phyloP scores from a whole-genome alignment of 768 basidiomycete genomes.

The Tulasnella sp. region DNA sequence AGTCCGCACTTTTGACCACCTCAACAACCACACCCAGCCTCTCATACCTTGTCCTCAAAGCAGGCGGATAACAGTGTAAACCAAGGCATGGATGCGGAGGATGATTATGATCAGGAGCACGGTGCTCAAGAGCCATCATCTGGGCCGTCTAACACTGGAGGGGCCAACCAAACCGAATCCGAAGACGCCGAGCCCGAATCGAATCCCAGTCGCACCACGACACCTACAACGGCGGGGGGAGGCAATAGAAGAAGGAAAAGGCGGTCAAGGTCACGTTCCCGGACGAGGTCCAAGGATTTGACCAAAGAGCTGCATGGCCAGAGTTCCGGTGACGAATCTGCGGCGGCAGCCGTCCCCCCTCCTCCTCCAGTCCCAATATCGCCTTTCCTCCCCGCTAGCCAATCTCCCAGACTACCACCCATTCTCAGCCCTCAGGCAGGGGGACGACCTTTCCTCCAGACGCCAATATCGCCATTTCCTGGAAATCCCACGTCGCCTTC shows the following conservation, averaged over 20 bases:
- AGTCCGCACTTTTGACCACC: neutral
- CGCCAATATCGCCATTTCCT: slow-evolving; percentile 53
- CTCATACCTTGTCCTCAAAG: neutral
- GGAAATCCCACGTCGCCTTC: slow-evolving; percentile 41
- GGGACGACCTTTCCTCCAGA: slow-evolving; percentile 40
- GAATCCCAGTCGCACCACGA: slow-evolving; percentile 20
- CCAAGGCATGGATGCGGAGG: slow-evolving; percentile 35
- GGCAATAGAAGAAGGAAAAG: slow-evolving; percentile 15
- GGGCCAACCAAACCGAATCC: neutral
- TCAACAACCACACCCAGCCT: neutral
- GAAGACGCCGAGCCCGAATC: slow-evolving; percentile 37
- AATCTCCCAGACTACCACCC: slow-evolving; percentile 23
- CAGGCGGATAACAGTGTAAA: neutral
- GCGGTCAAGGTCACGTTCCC: slow-evolving; percentile 22
- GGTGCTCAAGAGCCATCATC: neutral
- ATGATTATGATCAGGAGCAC: slow-evolving; percentile 36
- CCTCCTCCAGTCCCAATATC: slow-evolving; percentile 20
- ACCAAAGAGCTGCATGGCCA: neutral
- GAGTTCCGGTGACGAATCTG: slow-evolving; percentile 22
- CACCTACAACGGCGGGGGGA: neutral
- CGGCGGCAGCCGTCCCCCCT: slow-evolving; percentile 14
- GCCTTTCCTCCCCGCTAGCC: slow-evolving; percentile 24
- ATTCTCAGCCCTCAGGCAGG: slow-evolving; percentile 32
- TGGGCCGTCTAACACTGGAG: neutral
- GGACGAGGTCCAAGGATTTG: slow-evolving; percentile 23